phyloP scores from a whole-genome alignment of 805 yeast species.

The Candida lessepsii region DNA sequence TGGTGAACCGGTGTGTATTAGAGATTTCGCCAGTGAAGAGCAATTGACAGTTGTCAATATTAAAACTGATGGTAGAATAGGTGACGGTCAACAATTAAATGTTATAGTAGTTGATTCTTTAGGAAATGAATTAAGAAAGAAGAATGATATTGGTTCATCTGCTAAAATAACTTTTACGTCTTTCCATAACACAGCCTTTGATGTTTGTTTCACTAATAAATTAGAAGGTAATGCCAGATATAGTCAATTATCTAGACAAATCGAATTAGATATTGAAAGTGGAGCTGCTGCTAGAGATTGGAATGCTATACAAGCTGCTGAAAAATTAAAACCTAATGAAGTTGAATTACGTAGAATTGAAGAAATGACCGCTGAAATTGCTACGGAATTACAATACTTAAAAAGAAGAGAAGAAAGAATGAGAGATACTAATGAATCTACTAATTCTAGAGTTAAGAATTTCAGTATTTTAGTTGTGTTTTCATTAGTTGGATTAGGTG shows the following conservation, averaged over 20 bases:
- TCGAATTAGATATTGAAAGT: conserved; percentile 89
- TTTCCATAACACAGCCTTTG: conserved; percentile 79
- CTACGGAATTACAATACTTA: conserved; percentile 76
- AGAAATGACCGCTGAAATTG: conserved; percentile 81
- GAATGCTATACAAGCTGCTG: conserved; percentile 91
- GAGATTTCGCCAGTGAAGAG: conserved; percentile 85
- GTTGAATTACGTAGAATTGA: conserved; percentile 84
- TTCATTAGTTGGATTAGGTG: conserved; percentile 74
- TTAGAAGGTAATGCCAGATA: conserved; percentile 29
- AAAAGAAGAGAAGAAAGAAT: conserved; percentile 85
- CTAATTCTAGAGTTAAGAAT: conserved; percentile 87
- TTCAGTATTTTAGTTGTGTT: conserved; percentile 72
- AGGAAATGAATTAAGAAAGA: conserved; percentile 80
- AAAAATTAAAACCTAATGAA: conserved; percentile 90
- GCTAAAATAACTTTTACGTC: conserved; percentile 82
- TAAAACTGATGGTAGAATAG: conserved; percentile 67
- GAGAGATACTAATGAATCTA: conserved; percentile 96
- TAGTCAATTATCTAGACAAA: conserved; percentile 56
- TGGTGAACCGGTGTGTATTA: conserved; percentile 73
- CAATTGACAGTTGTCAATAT: conserved; percentile 86
- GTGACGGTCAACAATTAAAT: conserved; percentile 84
- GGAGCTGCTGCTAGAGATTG: conserved; percentile 98
- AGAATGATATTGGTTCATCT: conserved; percentile 71
- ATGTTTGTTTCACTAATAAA: conserved; percentile 83
- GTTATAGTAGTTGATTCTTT: conserved; percentile 68